A percentile compares a stretch with the other conserved stretches of the same genome.
Conservation (phyloP, 2,329 filamentous ascomycete genomes). For the Paecilomyces sp. region DNA sequence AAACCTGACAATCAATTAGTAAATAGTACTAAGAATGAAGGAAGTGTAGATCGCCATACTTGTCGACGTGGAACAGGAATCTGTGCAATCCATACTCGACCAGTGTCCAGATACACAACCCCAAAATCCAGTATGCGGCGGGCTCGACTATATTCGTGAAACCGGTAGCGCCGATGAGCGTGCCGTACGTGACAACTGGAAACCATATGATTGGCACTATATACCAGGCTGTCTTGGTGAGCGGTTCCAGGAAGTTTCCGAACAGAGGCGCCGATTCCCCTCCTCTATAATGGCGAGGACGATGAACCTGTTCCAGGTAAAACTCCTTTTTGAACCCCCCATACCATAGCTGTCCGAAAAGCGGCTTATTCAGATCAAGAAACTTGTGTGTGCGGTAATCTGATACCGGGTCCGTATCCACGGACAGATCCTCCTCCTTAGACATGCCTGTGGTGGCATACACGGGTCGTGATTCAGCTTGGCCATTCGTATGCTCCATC, state of each 20-base stretch:
- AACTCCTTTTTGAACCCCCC: constrained; percentile 92
- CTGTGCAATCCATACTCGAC: constrained; percentile 85
- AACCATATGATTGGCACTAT: constrained; percentile 78
- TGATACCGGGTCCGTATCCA: constrained; percentile 66
- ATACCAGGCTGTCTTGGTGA: constrained; percentile 94
- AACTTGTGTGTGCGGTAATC: constrained; percentile 94
- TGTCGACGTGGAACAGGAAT: constrained; percentile 88
- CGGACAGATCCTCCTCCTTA: constrained; percentile 74
- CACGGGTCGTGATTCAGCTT: constrained; percentile 20
- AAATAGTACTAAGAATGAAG: not conserved
- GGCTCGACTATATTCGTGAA: constrained; percentile 45
- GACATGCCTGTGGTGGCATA: constrained; percentile 74
- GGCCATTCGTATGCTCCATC: constrained; percentile 8
- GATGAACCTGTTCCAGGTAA: constrained; percentile 92
- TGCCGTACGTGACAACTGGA: constrained; percentile 69
- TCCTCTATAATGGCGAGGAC: constrained; percentile 90
- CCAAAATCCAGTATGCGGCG: constrained; percentile 59
- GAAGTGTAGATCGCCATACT: constrained; percentile 51
- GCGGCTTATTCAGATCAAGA: constrained; percentile 75
- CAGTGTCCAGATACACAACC: constrained; percentile 76
- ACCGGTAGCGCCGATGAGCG: constrained; percentile 56
- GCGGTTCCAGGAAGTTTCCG: constrained; percentile 96
- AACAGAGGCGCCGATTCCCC: constrained; percentile 89
- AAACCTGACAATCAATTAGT: constrained; percentile 47
- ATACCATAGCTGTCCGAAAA: constrained; percentile 81